Evolutionary conservation across 768 basidiomycete genomes (phyloP), one percentile per base, ranked within the genome.

Genomic region (Podaxis pistillaris): DNA sequence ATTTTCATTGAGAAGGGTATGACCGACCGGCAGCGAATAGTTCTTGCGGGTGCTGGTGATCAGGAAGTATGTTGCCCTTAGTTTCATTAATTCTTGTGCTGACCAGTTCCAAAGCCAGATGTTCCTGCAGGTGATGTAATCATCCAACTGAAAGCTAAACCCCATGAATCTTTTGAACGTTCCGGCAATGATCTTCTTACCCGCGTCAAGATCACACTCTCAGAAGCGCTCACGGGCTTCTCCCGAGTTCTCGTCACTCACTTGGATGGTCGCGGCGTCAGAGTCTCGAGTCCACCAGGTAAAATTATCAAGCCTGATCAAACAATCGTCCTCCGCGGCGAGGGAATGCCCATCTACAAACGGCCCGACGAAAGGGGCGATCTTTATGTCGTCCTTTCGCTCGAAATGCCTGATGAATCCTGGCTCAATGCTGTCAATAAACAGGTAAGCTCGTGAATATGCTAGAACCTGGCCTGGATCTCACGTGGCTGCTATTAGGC

Each of bases 171-270:
- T 1, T 96, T 99, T 70, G 89, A 91, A 68, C 87, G 93, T 40
- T 87, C 89, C 11, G 90, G 90, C 57, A 86, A 86, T 63, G 90
- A 96, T 70, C 82, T 99, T 36, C 79, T 91, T 41, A 87, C 92
- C 2, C 86, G 84, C 36, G 85, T 94, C 61, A 87, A 87, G 51
- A 89, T 99, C 61, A 96, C 94, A 0, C 80, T 98, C 30, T 96
- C 95, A 9, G 96, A 99, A 75, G 93, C 95, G 2, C 83, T 98
- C 9, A 83, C 97, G 58, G 96, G 96, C n/a, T 96, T 99, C 77
- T 91, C 89, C 52, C 86, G 96, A 28, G 89, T 98, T 65, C 76
- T 97, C 24, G 78, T 99, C 62, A 91, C 89, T 6, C 96, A 99
- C 72, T 81, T 99, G 33, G 96, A 99, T 70, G 95, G 95, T 9